These are phyloP conservation scores for Theileria sp. DNA, from an alignment of 169 alveolate species.

Conservation along the genomic window DNA sequence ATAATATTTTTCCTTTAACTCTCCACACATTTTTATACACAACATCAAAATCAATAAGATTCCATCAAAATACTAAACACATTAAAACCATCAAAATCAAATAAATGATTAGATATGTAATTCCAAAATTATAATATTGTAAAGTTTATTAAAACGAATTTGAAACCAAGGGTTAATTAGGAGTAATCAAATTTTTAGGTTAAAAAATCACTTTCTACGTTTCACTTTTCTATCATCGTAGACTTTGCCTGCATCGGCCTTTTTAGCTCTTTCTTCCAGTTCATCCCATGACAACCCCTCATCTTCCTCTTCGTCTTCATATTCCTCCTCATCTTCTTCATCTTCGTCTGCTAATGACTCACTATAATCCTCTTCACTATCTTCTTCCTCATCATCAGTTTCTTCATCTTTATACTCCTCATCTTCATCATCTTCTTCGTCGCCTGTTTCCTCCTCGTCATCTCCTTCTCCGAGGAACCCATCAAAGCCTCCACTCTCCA, in stretches of 20 bases:
- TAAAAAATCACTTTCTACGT: slow-evolving; percentile 15
- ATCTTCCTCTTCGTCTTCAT: slow-evolving; percentile 83
- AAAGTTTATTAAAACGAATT: background rate
- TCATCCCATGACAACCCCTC: slow-evolving; percentile 88
- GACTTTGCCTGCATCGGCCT: slow-evolving; percentile 50
- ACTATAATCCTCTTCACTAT: slow-evolving; percentile 70
- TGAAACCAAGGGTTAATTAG: background rate
- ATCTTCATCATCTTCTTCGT: slow-evolving; percentile 82
- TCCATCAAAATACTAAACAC: background rate
- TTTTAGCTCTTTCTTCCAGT: slow-evolving; percentile 74
- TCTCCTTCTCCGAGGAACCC: slow-evolving; percentile 86
- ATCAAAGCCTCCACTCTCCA: slow-evolving; percentile 82
- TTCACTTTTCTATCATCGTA: slow-evolving; percentile 41
- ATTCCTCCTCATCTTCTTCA: slow-evolving; percentile 82
- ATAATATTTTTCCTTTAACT: background rate
- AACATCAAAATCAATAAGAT: background rate
- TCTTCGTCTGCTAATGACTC: slow-evolving; percentile 76
- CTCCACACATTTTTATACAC: background rate
- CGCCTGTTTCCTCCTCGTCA: slow-evolving; percentile 80
- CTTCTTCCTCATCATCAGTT: slow-evolving; percentile 72
- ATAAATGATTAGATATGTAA: background rate
- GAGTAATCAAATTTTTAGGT: background rate
- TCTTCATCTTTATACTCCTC: slow-evolving; percentile 53
- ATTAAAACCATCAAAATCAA: background rate
- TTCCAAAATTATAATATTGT: background rate